Evolutionary conservation across 192 early-diverging fungal species (phyloP), one percentile per base, ranked within the genome.

Genomic region (Hyaloraphidium curvatum): DNA sequence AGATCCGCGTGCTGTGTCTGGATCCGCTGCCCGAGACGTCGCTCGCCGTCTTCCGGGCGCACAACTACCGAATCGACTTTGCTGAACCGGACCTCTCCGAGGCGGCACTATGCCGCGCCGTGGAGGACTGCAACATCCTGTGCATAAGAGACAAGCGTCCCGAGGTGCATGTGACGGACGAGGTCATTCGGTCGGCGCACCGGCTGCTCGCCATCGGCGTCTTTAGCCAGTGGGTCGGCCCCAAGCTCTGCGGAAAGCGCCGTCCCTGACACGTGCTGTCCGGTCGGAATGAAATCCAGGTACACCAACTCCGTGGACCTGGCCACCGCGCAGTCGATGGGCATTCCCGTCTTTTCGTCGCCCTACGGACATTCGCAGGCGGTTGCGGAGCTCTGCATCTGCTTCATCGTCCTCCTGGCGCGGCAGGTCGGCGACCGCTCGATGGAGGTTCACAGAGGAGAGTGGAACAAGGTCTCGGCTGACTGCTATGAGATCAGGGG

Each of bases 391-490:
- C 35, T 72, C 31, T 61, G 57, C 21, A 67, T 72, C 40, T 70
- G 67, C 25, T 54, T 56, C 54, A 64, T 67, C 39, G 57, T 72
- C 28, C 40, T 59, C 19, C 56, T 73, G 26, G 60, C 65, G 2
- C 62, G 70, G 22, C 64, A 71, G 41, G 60, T 72, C 53, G 68
- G 65, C 29, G 70, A 72, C 56, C 53, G 67, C 22, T 57, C 53
- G 21, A 28, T 51, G 3, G 70, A 72, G 55, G 71, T 72, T 52
- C 70, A 72, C 59, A 29, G 35, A 1, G 59, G 62, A 3, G 65
- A 70, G 37, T 72, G 70, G 70, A 71, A 72, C 62, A 72, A 72
- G 28, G 53, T 65, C 3, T 65, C 66, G n/a, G 56, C 41, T 7
- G 59, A 68, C 50, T 72, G 70, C 61, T 54, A 56, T 21, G 70